Base-by-base conservation (phyloP, 1,139 yeast genomes). In the Suhomyces kunorum region DNA sequence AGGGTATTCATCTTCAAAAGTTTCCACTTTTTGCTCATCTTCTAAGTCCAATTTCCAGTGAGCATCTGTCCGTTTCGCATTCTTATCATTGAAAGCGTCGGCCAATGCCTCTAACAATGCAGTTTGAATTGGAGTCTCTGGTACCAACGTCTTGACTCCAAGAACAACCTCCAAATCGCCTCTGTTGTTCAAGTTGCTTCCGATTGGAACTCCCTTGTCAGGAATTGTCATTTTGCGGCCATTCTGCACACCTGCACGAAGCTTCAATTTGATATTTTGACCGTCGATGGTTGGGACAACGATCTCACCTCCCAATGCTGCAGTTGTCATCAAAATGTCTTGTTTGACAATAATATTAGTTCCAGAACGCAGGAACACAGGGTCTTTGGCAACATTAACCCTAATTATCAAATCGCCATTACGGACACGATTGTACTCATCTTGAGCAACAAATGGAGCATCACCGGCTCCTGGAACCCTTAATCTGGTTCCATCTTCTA, bases 51-150 rank as follows among this genome's bases (percentile, higher is more conserved):
- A 66, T 42, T 71, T 68, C 80, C 81, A 77, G 39, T 74, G 70
- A n/a, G 80, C 76, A 48, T 78, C 81, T 9, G 82, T 71, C 48
- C 92, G 71, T 51, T 78, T 85, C 3, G 98, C 98, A 22, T 74
- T 76, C 34, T 71, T 71, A 59, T 92, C 99, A 45, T 86, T 81
- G 40, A 85, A 77, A 3, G 95, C 84, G 58, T 88, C 96, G 1
- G 99, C 98, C 48, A 92, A 74, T 0, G 97, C 96, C 61, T 94
- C 99, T 54, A 94, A 74, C 43, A 92, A 70, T n/a, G 95, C 95
- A 8, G 82, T 82, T 61, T 92, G 96, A 2, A 92, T 84, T n/a
- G 92, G 87, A 13, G 88, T 84, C 43, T 77, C 77, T 4, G 98
- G 92, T 43, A 81, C 76, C 49, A 81, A 71, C 2, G 90, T 80